Evolutionary conservation across 2,329 filamentous ascomycete genomes (phyloP), one percentile per base, ranked within the genome.

Genomic region (Teratosphaeria gauchensis): DNA sequence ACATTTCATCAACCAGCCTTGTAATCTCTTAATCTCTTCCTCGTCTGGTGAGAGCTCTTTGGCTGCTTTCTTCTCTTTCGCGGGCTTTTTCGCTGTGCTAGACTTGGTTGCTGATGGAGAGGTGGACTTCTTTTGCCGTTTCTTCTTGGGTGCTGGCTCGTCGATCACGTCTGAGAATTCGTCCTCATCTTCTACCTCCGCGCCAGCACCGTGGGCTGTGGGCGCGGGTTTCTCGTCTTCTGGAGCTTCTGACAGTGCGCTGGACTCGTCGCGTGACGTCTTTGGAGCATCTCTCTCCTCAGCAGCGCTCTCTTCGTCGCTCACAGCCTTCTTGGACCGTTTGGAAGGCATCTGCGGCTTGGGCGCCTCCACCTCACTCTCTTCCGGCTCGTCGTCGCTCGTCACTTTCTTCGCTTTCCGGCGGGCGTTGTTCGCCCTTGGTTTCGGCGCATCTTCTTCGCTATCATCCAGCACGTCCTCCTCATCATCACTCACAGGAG

Each of bases 1-100:
- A 68, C 92, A 99, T 74, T 96, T 96, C 53, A 87, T 76, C 6
- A 99, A 82, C 73, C 92, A 90, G 8, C 85, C 83, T 75, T 97
- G 92, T 3, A 97, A 79, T 54, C 86, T 88, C 73, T 96, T 97
- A 70, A 96, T 88, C 71, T 95, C 89, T 3, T 83, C 85, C 60
- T 90, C 84, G 61, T 91, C 82, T 0, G 87, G 83, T 19, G 85
- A 78, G 1, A 76, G 65, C 38, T 80, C 74, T 32, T 65, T 65
- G 24, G 69, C 30, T 0, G 70, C 51, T 35, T 70, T 66, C 7
- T 65, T 60, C 21, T 68, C 48, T 55, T 75, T 72, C 8, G 78
- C 68, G 48, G 56, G 51, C 69, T 75, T 24, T 79, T 79, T 80
- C 16, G 71, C 56, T 66, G 42, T 75, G 56, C 68, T 61, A 1